Percentiles rank a stretch among this genome's conserved stretches.
phyloP scores from a whole-genome alignment of 1,284 basidiomycete genomes.

The Pisolithus thermaeus region DNA sequence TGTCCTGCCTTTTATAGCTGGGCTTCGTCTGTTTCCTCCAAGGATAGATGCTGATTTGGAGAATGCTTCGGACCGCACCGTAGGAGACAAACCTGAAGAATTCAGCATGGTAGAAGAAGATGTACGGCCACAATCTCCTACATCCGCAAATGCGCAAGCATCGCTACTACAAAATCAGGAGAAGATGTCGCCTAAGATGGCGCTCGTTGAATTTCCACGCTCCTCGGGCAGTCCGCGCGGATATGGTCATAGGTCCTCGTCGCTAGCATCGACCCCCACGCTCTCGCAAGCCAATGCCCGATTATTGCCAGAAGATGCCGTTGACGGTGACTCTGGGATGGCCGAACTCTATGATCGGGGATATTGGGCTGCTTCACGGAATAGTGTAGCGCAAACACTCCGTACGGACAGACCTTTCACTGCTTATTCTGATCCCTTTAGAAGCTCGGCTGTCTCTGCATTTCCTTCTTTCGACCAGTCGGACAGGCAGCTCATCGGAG shows the following conservation, averaged over 20 bases:
- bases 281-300: not conserved
- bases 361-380: slow-evolving; percentile 1
- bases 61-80: not conserved
- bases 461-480: slow-evolving; percentile 2
- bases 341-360: not conserved
- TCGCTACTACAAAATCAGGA: slow-evolving; percentile 8
- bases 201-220: slow-evolving; percentile 1
- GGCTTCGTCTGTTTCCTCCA: slow-evolving; percentile 10
- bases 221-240: not conserved
- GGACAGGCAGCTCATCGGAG: not conserved
- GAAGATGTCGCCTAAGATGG: slow-evolving; percentile 6
- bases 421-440: not conserved
- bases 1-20: slow-evolving; percentile 26
- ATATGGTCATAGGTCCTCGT: slow-evolving; percentile 2
- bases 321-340: not conserved
- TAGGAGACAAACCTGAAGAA: not conserved
- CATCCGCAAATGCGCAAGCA: slow-evolving; percentile 3
- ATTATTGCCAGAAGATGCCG: not conserved
- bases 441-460: not conserved
- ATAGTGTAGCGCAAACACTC: not conserved
- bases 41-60: slow-evolving; percentile 5
- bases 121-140: not conserved
- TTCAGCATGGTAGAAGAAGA: not conserved
- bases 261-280: not conserved
- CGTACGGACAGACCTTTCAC: slow-evolving; percentile 1